Base-by-base conservation (phyloP, 768 basidiomycete species). In the Postia placenta region DNA sequence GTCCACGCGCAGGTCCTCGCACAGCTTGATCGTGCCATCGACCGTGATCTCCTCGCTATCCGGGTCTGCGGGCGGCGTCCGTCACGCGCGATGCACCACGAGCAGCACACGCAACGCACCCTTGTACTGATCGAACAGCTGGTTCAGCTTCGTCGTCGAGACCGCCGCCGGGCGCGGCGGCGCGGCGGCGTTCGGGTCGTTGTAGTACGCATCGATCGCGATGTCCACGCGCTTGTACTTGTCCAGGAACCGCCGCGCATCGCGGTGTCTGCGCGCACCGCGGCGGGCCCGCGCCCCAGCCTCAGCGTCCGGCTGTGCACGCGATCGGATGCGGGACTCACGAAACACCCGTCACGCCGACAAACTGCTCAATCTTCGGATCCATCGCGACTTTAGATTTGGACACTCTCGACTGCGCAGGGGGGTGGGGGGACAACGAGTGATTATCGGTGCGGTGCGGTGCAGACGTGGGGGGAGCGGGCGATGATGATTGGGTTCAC, bases 1-100 rank as follows among this genome's bases (percentile, higher is more conserved):
- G 56, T 87, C 71, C 14, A 88, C 80, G 1, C 60, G 68, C 1
- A 90, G 69, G 57, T 87, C 87, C 56, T 78, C 69, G 53, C 91
- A 90, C 40, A 92, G 68, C 60, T 70, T 74, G 64, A 92, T 80
- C 17, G 92, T 93, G 0, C 91, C 92, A 50, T 92, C 82, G 23
- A 90, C 76, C 3, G 74, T 71, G 54, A 92, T 91, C 25, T 81
- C 79, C 5, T 69, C 70, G 28, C 33, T 30, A 36, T 79, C 79
- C 12, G 72, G 63, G 50, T 87, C 84, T 83, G 55, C 15, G 25
- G 38, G 27, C 33, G 19, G 19, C 15, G 14, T 35, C 25, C 24
- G 11, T 22, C 33, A 41, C 7, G 41, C 19, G 11, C 22, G 24
- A 25, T 43, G 11, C 22, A 30, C 26, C 20, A 45, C 14, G 14